Evolutionary conservation across 768 basidiomycete genomes (phyloP), one percentile per base, ranked within the genome.

Genomic region (Amanita exitialis): DNA sequence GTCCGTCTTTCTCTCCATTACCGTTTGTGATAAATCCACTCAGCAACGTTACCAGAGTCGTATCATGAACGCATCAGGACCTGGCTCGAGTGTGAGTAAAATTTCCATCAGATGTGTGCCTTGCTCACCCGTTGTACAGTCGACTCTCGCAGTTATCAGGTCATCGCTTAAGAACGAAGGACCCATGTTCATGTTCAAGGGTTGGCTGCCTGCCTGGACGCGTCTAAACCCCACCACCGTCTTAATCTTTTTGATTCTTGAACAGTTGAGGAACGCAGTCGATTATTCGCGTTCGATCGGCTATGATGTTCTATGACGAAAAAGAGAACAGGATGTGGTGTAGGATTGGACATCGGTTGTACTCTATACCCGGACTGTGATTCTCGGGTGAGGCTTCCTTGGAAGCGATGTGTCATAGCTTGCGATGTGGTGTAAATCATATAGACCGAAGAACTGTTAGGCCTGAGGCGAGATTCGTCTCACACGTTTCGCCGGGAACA

Each of bases 151-250:
- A 5, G 84, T 86, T 37, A 88, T 91, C 61, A 72, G 75, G 16
- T 57, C 72, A 9, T 86, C 87, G 16, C 69, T 92, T 54, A 72
- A 76, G 53, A 80, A 68, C 55, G 90, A 92, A 58, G 90, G 90
- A 12, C 64, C 86, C 3, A 85, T 84, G 79, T 92, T 91, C 75
- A 86, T 92, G 84, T 90, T 92, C 73, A 90, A 89, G 63, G 90
- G 90, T 55, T 92, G 90, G 90, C 65, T 91, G 7, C 90, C 90
- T 0, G 87, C 89, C 9, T 92, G 88, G 88, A 77, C 79, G 47
- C 75, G 90, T 63, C 74, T 92, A 35, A 86, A 91, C 61, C 90
- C 89, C 0, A 91, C 88, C 38, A 92, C 90, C 3, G 88, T 92
- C 56, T 73, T 92, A 35, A 91, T 90, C 62, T 92, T 90, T 72